A percentile compares a stretch with the other conserved stretches of the same genome.
These are phyloP conservation scores for Pleurotus pulmonarius DNA, from an alignment of 768 basidiomycete species.

Conservation along the genomic window DNA sequence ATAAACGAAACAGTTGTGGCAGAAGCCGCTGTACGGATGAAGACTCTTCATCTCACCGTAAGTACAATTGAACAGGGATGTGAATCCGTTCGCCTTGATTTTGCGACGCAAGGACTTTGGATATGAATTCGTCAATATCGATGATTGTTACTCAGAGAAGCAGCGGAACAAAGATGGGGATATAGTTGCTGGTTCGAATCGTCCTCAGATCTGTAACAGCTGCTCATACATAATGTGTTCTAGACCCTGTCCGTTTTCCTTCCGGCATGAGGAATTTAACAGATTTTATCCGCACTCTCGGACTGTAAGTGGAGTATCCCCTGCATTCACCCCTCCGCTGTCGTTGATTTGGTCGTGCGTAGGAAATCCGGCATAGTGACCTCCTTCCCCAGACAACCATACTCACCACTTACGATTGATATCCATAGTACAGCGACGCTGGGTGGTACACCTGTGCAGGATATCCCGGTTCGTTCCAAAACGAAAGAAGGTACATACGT, in stretches of 20 bases:
- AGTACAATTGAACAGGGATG: not conserved
- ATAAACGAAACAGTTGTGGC: constrained; percentile 3
- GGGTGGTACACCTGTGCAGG: constrained; percentile 66
- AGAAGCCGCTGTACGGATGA: not conserved
- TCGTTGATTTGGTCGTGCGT: not conserved
- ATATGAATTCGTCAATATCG: constrained; percentile 56
- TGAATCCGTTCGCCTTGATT: not conserved
- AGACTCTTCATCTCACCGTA: not conserved
- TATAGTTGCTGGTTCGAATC: constrained; percentile 51
- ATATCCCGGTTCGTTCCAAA: constrained; percentile 63
- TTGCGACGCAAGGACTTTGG: constrained; percentile 41
- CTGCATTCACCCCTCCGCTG: not conserved
- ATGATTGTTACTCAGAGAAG: constrained; percentile 65
- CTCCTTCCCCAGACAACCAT: not conserved
- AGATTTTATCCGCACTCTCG: constrained; percentile 49
- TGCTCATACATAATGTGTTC: not conserved
- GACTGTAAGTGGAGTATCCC: constrained; percentile 38
- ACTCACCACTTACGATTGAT: too few relatives aligned
- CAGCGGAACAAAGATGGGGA: constrained; percentile 45
- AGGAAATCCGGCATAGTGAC: constrained; percentile 64
- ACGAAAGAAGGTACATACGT: constrained; percentile 51
- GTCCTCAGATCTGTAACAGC: not conserved
- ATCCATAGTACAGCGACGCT: constrained; percentile 54
- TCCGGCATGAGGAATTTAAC: constrained; percentile 57
- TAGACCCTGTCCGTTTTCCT: constrained; percentile 50